These are phyloP conservation scores for Suillus occidentalis DNA, from an alignment of 768 basidiomycete species.

Conservation along the genomic window DNA sequence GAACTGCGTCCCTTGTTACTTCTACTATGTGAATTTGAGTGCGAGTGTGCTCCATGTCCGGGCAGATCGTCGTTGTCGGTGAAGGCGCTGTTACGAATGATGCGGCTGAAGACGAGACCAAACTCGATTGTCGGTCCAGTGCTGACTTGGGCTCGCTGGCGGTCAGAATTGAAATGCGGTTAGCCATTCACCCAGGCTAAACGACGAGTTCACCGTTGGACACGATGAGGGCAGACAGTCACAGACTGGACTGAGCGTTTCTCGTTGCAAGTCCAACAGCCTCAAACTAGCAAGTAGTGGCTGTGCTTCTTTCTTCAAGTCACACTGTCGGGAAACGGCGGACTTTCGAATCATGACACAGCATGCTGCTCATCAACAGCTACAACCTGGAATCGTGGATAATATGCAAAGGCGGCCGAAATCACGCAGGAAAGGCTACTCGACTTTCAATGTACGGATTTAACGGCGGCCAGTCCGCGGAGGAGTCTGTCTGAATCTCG, in stretches of 20 bases:
- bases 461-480: neutral
- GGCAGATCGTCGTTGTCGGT: conserved; percentile 22
- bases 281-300: neutral
- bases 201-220: neutral
- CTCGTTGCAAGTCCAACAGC: conserved; percentile 4
- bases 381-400: neutral
- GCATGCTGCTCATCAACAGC: too few relatives aligned
- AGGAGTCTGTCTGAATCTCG: neutral
- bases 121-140: conserved; percentile 20
- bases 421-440: neutral
- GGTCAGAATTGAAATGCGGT: conserved; percentile 16
- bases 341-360: neutral
- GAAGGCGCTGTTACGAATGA: conserved; percentile 31
- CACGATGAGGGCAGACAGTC: neutral
- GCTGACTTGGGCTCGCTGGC: conserved; percentile 16
- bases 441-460: neutral
- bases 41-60: conserved; percentile 26
- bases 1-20: conserved; percentile 49
- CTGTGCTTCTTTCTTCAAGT: conserved; percentile 1
- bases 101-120: conserved; percentile 25
- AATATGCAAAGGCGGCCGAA: neutral
- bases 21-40: conserved; percentile 54
- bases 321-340: neutral
- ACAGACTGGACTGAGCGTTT: neutral
- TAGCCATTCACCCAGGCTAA: conserved; percentile 6